These are phyloP conservation scores for Panus rudis DNA, from an alignment of 768 basidiomycete genomes.

Conservation along the genomic window DNA sequence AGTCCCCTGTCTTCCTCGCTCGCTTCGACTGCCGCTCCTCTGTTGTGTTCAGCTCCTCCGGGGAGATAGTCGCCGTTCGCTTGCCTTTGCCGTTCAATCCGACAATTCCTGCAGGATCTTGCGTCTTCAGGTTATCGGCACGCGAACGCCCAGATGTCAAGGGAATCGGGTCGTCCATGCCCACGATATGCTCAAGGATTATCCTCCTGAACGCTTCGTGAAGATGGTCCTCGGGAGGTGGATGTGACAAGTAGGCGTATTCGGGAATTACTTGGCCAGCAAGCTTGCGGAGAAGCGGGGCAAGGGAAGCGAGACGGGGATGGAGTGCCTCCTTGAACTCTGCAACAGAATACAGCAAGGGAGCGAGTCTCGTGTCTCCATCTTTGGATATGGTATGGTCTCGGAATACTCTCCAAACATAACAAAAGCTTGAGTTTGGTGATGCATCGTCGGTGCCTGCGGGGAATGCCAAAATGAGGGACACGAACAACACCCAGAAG, in stretches of 20 bases:
- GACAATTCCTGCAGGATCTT: no score
- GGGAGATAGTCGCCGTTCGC: no score
- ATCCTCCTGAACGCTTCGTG: constrained; percentile 11
- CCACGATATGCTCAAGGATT: constrained; percentile 9
- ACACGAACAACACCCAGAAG: constrained; percentile 9
- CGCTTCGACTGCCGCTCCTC: no score
- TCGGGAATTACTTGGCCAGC: constrained; percentile 6
- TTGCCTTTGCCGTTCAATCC: no score
- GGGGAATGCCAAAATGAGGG: not conserved
- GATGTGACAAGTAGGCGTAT: constrained; percentile 3
- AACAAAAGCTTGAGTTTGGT: no score
- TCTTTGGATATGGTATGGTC: not conserved
- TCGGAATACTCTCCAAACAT: not conserved
- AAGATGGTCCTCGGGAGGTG: constrained; percentile 5
- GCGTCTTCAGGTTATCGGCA: no score
- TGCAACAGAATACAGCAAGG: not conserved
- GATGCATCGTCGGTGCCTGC: not conserved
- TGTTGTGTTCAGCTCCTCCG: no score
- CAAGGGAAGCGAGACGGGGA: not conserved
- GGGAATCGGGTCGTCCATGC: constrained; percentile 1
- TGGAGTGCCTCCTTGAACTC: not conserved
- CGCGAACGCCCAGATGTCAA: constrained; percentile 2
- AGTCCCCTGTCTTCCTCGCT: no score
- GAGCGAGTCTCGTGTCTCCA: not conserved
- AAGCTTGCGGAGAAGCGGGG: constrained; percentile 1